These are phyloP conservation scores for Prunus mongolica DNA, from an alignment of 306 rosid species.

Conservation along the genomic window DNA sequence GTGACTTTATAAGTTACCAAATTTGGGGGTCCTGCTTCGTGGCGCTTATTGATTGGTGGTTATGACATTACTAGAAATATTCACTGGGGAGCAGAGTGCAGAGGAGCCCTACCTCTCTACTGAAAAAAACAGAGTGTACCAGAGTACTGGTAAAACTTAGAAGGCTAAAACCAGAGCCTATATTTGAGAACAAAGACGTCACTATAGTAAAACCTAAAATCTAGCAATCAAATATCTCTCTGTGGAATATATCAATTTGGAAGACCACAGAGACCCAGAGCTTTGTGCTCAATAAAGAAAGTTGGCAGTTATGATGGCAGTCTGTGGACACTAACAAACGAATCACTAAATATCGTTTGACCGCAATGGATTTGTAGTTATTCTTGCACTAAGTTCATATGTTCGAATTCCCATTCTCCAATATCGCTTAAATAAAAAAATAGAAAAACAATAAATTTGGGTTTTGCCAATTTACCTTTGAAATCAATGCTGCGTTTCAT, in stretches of 20 bases:
- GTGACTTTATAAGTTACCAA: background rate
- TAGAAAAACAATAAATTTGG: too few relatives aligned
- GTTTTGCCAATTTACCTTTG: slow-evolving; percentile 25
- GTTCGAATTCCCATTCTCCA: too few relatives aligned
- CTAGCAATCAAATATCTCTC: slow-evolving; percentile 17
- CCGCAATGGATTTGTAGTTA: too few relatives aligned
- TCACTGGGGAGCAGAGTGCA: background rate
- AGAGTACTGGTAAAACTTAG: slow-evolving; percentile 4
- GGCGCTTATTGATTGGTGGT: slow-evolving; percentile 7
- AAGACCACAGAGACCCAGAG: background rate
- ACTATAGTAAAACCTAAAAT: slow-evolving; percentile 23
- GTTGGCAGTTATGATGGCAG: background rate
- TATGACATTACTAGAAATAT: background rate
- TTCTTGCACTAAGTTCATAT: too few relatives aligned
- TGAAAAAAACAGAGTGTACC: background rate
- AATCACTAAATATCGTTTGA: background rate
- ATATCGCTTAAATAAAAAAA: too few relatives aligned
- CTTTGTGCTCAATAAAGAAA: background rate
- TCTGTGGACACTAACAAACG: background rate
- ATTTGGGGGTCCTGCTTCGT: background rate
- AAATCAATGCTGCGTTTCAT: slow-evolving; percentile 80
- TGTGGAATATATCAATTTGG: background rate
- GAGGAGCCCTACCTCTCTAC: background rate
- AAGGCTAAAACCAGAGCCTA: slow-evolving; percentile 9
- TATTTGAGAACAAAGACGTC: slow-evolving; percentile 18